These are phyloP conservation scores for Wickerhamomyces chambardii DNA, from an alignment of 805 yeast genomes.

Conservation along the genomic window DNA sequence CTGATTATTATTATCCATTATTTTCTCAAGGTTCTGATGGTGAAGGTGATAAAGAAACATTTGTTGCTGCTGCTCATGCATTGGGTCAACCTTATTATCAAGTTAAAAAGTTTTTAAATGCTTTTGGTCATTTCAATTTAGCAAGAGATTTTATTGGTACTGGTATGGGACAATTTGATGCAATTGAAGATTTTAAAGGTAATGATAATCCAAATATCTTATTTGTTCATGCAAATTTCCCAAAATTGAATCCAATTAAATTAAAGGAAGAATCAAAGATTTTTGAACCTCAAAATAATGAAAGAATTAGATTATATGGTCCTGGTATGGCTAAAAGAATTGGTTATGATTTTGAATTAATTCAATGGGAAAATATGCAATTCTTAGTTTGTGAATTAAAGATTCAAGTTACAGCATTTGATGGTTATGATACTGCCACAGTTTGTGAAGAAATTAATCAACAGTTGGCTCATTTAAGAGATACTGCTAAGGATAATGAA, in stretches of 20 bases:
- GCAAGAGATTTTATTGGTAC: constrained; percentile 38
- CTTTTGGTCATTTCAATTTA: constrained; percentile 41
- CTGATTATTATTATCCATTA: constrained; percentile 47
- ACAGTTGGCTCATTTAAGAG: constrained; percentile 34
- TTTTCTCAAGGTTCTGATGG: constrained; percentile 48
- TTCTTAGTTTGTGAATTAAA: constrained; percentile 42
- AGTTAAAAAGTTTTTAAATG: constrained; percentile 45
- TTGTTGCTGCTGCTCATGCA: constrained; percentile 50
- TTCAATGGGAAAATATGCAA: constrained; percentile 53
- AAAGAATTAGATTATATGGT: constrained; percentile 50
- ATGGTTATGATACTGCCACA: constrained; percentile 27
- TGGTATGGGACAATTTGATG: constrained; percentile 58
- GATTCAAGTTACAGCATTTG: constrained; percentile 34
- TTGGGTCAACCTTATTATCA: constrained; percentile 50
- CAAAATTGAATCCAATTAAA: constrained; percentile 56
- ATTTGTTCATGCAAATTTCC: constrained; percentile 60
- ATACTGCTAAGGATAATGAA: constrained; percentile 28
- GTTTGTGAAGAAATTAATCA: constrained; percentile 41
- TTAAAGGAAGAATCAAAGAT: constrained; percentile 34
- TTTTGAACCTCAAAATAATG: constrained; percentile 27
- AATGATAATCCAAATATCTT: constrained; percentile 23
- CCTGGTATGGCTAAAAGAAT: constrained; percentile 40
- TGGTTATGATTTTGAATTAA: constrained; percentile 49
- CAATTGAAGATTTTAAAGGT: constrained; percentile 36
- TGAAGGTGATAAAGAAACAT: constrained; percentile 54